Evolutionary conservation across 2,329 filamentous ascomycete genomes (phyloP), one percentile per base, ranked within the genome.

Genomic region (Emmonsia crescens): DNA sequence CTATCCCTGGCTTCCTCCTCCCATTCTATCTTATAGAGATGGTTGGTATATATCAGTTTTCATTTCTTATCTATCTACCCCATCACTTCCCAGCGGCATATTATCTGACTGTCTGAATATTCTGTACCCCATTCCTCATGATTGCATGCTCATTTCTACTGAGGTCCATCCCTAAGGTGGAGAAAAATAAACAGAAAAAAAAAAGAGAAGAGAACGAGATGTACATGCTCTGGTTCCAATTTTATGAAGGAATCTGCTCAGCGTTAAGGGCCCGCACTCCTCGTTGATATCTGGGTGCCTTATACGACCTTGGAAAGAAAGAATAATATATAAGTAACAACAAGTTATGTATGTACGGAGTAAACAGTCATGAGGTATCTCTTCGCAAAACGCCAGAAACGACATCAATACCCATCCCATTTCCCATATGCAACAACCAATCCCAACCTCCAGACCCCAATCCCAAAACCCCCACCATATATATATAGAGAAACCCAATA

Each of bases 351-450:
- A 51, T 51, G 27, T 51, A 27, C 48, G 12, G 4, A 24, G 5
- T 51, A 51, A 29, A 9, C 16, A 16, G n/a, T 54, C 9, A 33
- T 31, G 16, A 36, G 16, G 16, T 54, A 36, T 33, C 29, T 36
- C 19, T 36, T 36, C 51, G 19, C 31, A 36, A 57, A 57, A 57
- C 36, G 54, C 54, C 54, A 42, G 38, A 54, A 16, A 57, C 21
- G n/a, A 56, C 6, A 40, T 10, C 52, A 24, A 66, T 69, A 70
- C 68, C 68, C 68, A 66, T 63, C 49, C 56, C 60, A 52, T n/a
- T 54, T 58, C 38, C 62, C 38, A 44, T 59, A 48, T 54, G 31
- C 14, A 62, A 54, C 27, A 38, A 8, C 52, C 19, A 56, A 9
- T 24, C 36, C 33, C 33, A 31, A 57, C 29, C 33, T 6, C 38